Evolutionary conservation across 768 basidiomycete genomes (phyloP), one percentile per base, ranked within the genome.

Genomic region (Suillus lakei): DNA sequence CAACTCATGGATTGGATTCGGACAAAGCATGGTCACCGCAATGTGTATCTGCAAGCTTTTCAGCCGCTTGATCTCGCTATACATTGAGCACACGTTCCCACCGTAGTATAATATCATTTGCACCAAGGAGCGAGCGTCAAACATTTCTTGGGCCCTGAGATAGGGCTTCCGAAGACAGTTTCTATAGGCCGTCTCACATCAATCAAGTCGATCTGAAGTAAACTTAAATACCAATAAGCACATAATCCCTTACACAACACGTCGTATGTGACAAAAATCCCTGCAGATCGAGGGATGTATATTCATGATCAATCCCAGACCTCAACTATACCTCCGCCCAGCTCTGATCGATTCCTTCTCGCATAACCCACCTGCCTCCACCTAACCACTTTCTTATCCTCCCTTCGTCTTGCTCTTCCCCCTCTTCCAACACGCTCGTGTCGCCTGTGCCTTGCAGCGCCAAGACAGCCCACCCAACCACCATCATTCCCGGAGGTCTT

Each of bases 401-500:
- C 59, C 78, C 74, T 15, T 75, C 74, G 64, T 83, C 81, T 77
- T 70, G 28, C 38, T 78, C 82, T 0, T 77, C 84, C 5, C 77
- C 83, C 5, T 86, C 86, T 66, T 92, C 91, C 56, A 98, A 79
- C 3, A 96, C 85, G 12, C 80, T 81, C 28, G 91, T 83, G 69
- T 95, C 88, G 0, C 95, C 94, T 62, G 77, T 71, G 0, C 86
- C 89, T 76, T 91, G 89, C 53, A 99, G 78, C 44, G 91, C 89
- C 67, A 95, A 74, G 12, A 92, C 91, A 3, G 90, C 85, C 96
- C 96, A 99, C 2, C 98, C 98, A 69, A 99, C 84, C 36, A 98
- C 84, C 74, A 99, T 91, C 92, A 99, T 96, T 10, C 96, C 98
- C 0, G 98, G 98, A 21, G 96, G 95, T 41, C 96, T 80, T 76